phyloP scores from a whole-genome alignment of 441 rosid genomes.

The Biscutella laevigata region DNA sequence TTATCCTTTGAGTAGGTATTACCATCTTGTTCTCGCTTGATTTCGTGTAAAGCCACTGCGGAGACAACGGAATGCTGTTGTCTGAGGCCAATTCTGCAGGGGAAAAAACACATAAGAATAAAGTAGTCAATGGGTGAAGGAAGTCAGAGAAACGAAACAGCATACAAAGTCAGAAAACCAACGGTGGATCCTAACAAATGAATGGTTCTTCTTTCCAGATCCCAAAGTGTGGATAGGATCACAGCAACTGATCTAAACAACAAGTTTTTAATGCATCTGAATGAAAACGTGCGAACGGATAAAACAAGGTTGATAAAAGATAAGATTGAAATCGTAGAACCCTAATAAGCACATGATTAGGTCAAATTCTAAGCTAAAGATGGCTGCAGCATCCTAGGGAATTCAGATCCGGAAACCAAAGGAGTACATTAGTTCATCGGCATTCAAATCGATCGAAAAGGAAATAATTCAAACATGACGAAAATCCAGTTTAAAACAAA shows the following conservation, averaged over 20 bases:
- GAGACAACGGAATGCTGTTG: conserved; percentile 81
- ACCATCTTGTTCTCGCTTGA: conserved; percentile 63
- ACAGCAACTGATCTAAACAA: background rate
- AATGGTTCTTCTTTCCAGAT: background rate
- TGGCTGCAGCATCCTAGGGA: background rate
- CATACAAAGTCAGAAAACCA: background rate
- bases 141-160: background rate
- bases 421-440: background rate
- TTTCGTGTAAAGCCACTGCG: conserved; percentile 87
- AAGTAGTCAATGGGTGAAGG: background rate
- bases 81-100: conserved; percentile 52
- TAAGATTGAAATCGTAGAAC: background rate
- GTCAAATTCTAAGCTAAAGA: background rate
- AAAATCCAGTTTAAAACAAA: background rate
- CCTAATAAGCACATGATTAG: conserved; percentile 2
- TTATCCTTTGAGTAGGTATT: background rate
- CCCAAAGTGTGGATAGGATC: no score
- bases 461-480: background rate
- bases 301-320: background rate
- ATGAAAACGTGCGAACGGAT: background rate
- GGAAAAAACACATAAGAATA: background rate
- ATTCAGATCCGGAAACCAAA: conserved; percentile 10
- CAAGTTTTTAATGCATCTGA: background rate
- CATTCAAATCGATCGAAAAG: conserved; percentile 2
- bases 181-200: background rate